phyloP scores from a whole-genome alignment of 129 eudicot species.

The Flaveria ramosissima region DNA sequence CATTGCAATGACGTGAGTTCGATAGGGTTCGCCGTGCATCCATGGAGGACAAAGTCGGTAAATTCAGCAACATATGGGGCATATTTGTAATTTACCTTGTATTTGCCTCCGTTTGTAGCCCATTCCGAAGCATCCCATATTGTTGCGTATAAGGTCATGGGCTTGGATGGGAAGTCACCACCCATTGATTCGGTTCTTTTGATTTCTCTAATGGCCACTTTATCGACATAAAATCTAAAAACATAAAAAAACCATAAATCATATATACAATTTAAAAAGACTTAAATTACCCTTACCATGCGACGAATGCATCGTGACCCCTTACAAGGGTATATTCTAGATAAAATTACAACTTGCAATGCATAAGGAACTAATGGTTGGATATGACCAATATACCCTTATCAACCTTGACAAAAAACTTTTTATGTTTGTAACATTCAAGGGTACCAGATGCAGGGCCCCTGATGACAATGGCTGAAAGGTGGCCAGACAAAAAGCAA shows the following conservation, averaged over 20 bases:
- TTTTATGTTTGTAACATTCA: slow-evolving; percentile 9
- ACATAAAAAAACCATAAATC: not conserved
- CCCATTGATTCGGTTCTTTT: slow-evolving; percentile 70
- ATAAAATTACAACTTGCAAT: not conserved
- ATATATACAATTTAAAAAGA: not conserved
- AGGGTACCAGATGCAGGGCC: not conserved
- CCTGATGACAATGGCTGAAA: not conserved
- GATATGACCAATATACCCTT: slow-evolving; percentile 8
- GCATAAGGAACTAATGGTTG: not conserved
- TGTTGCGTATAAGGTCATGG: slow-evolving; percentile 82
- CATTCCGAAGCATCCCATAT: slow-evolving; percentile 95
- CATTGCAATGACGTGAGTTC: slow-evolving; percentile 52
- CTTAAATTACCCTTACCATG: not conserved
- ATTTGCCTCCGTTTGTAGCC: slow-evolving; percentile 94
- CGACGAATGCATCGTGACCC: too few species aligned
- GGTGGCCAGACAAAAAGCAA: slow-evolving; percentile 4
- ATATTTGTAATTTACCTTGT: slow-evolving; percentile 81
- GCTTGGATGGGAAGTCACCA: slow-evolving; percentile 92
- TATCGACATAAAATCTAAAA: slow-evolving; percentile 83
- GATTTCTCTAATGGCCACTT: slow-evolving; percentile 78
- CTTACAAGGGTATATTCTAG: too few species aligned
- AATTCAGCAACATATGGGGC: slow-evolving; percentile 85
- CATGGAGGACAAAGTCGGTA: slow-evolving; percentile 79
- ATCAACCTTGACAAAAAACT: not conserved
- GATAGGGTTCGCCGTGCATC: slow-evolving; percentile 76